Conservation (phyloP, 345 rosid species). For the Punica granatum region DNA sequence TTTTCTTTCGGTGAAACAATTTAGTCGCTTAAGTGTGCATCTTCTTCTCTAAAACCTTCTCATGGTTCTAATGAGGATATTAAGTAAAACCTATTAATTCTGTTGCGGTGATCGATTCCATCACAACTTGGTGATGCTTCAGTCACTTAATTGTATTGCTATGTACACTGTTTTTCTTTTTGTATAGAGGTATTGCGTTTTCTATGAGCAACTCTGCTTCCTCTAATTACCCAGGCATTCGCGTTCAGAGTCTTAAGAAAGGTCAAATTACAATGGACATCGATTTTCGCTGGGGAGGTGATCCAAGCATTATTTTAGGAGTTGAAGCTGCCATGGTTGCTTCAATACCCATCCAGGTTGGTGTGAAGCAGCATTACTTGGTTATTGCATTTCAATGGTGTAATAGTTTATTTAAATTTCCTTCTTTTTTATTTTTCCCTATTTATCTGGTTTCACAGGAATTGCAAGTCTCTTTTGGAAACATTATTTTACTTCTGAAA, state of each 20-base stretch:
- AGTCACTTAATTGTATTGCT: not conserved
- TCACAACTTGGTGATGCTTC: not conserved
- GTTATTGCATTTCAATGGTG: not conserved
- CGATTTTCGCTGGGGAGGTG: conserved; percentile 99
- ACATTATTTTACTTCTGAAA: not conserved
- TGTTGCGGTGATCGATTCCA: not conserved
- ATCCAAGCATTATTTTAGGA: conserved; percentile 90
- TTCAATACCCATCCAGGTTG: conserved; percentile 97
- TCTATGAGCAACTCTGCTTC: not conserved
- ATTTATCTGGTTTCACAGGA: too few species aligned
- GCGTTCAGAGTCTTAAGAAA: conserved; percentile 91
- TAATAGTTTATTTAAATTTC: not conserved
- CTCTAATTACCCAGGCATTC: conserved; percentile 60
- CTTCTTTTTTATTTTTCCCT: not conserved
- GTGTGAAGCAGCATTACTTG: conserved; percentile 3
- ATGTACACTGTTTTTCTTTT: not conserved
- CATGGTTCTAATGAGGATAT: not conserved
- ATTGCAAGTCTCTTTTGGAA: not conserved
- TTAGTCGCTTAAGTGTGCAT: not conserved
- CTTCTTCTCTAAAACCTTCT: not conserved
- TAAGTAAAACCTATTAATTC: not conserved
- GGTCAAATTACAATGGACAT: conserved; percentile 97
- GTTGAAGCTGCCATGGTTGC: conserved; percentile 94
- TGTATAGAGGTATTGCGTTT: not conserved
- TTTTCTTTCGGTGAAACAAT: too few species aligned